Conservation (phyloP, 108 stramenopile species). For the Nannochloropsis granulata region DNA sequence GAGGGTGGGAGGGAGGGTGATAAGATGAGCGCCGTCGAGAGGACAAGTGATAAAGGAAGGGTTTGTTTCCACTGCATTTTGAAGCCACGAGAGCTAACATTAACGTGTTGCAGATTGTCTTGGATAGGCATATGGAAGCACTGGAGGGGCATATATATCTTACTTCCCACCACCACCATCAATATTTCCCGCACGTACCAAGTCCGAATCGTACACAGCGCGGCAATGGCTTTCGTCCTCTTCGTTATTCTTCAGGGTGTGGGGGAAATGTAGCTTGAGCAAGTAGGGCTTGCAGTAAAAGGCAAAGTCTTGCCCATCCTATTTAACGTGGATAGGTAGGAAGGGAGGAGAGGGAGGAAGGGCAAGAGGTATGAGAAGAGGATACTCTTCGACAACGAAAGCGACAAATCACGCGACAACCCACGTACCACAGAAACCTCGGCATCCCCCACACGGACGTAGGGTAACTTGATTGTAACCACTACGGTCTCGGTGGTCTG, state of each 20-base stretch:
- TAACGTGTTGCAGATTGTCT: too few relatives aligned
- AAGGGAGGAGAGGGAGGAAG: background rate
- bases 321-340: background rate
- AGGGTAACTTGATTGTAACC: background rate
- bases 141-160: too few relatives aligned
- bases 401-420: background rate
- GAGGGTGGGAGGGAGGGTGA: background rate
- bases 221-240: conserved; percentile 26
- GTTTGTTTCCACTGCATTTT: too few relatives aligned
- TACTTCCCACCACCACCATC: too few relatives aligned
- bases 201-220: conserved; percentile 20
- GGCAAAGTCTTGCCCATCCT: conserved; percentile 26
- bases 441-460: conserved; percentile 1
- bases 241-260: conserved; percentile 8
- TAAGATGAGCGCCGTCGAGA: too few relatives aligned
- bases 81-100: too few relatives aligned
- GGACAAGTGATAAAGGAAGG: too few relatives aligned
- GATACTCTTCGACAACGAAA: background rate
- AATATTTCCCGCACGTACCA: background rate
- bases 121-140: too few relatives aligned
- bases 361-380: background rate
- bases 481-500: background rate
- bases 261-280: conserved; percentile 26
- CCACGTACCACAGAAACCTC: background rate
- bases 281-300: conserved; percentile 44